phyloP scores from a whole-genome alignment of 495 filamentous ascomycete genomes.

The Tricharina praecox region DNA sequence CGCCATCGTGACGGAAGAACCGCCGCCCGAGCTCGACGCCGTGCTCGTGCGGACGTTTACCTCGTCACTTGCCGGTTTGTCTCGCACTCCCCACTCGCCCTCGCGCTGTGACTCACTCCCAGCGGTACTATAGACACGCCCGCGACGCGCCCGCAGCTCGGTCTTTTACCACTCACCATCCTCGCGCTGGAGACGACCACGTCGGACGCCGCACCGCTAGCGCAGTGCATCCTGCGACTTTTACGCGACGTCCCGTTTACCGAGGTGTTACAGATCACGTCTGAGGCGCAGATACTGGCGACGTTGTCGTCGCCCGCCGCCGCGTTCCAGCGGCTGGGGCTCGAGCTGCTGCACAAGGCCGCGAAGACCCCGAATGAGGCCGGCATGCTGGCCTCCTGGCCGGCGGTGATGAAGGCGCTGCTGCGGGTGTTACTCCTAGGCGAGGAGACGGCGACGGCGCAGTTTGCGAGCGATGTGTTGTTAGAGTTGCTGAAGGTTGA shows the following conservation, averaged over 20 bases:
- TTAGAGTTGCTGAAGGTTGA: constrained; percentile 10
- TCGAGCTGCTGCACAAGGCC: background rate
- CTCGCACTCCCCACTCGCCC: too few relatives aligned
- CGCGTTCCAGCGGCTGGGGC: background rate
- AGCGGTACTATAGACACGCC: too few relatives aligned
- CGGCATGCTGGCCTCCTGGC: constrained; percentile 4
- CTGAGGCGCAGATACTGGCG: background rate
- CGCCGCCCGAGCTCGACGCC: constrained; percentile 9
- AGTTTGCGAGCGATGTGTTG: constrained; percentile 12
- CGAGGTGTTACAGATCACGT: background rate
- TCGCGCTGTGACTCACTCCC: too few relatives aligned
- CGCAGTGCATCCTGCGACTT: constrained; percentile 11
- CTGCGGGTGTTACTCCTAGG: constrained; percentile 10
- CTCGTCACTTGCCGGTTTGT: constrained; percentile 13
- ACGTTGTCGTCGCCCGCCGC: background rate
- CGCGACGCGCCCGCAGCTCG: too few relatives aligned
- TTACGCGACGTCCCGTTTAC: constrained; percentile 7
- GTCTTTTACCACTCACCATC: constrained; percentile 19
- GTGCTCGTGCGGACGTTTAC: constrained; percentile 19
- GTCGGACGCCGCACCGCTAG: too few relatives aligned
- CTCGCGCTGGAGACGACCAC: too few relatives aligned
- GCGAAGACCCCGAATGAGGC: background rate
- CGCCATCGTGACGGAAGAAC: background rate
- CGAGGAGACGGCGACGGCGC: constrained; percentile 10
- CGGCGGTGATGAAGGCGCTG: constrained; percentile 16